A percentile compares a stretch with the other conserved stretches of the same genome.
phyloP scores from a whole-genome alignment of 2,329 filamentous ascomycete genomes.

The Cladophialophora carrionii region DNA sequence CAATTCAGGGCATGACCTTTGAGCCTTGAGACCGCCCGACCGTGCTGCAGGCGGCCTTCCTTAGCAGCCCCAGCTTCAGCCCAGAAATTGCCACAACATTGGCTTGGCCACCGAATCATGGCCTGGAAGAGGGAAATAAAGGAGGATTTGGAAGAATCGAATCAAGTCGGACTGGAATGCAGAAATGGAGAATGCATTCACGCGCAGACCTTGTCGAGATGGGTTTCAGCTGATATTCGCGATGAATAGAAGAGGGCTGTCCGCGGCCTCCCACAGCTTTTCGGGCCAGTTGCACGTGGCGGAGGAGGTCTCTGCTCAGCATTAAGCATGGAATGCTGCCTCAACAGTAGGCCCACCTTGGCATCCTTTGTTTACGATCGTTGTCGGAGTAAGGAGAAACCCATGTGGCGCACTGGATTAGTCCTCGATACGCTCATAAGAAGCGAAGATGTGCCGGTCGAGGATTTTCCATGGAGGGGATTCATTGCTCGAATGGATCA shows the following conservation, averaged over 20 bases:
- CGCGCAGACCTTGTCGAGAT: slow-evolving; percentile 25
- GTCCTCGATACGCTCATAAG: slow-evolving; percentile 6
- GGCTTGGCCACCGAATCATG: slow-evolving; percentile 33
- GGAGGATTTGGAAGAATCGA: slow-evolving; percentile 31
- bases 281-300: slow-evolving; percentile 16
- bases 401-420: slow-evolving; percentile 18
- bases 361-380: slow-evolving; percentile 19
- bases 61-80: slow-evolving; percentile 31
- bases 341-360: slow-evolving; percentile 16
- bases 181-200: slow-evolving; percentile 35
- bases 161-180: slow-evolving; percentile 25
- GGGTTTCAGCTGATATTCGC: slow-evolving; percentile 33
- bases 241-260: slow-evolving; percentile 9
- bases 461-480: slow-evolving; percentile 12
- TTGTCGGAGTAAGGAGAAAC: slow-evolving; percentile 6
- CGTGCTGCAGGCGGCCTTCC: slow-evolving; percentile 38
- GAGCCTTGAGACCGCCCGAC: slow-evolving; percentile 37
- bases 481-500: slow-evolving; percentile 18
- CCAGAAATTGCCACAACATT: slow-evolving; percentile 37
- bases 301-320: slow-evolving; percentile 5
- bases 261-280: slow-evolving; percentile 11
- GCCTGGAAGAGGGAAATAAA: slow-evolving; percentile 13
- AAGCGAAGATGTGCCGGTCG: slow-evolving; percentile 28
- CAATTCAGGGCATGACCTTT: slow-evolving; percentile 27
- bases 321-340: slow-evolving; percentile 11